Conservation (phyloP, 306 rosid genomes). For the Pachyrhizus erosus region DNA sequence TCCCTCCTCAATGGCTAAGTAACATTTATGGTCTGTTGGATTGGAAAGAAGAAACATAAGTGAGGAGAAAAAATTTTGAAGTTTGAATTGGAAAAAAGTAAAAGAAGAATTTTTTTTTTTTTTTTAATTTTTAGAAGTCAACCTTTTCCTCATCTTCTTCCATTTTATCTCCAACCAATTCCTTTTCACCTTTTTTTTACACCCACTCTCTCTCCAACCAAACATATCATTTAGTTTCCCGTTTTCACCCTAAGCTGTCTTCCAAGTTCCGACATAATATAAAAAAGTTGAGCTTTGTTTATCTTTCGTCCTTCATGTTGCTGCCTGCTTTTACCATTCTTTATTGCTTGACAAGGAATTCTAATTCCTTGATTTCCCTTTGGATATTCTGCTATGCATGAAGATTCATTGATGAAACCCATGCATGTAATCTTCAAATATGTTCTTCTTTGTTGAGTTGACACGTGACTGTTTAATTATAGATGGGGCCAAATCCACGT, state of each 20-base stretch:
- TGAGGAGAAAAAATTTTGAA: too few relatives aligned
- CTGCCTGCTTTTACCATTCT: background rate
- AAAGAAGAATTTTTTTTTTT: too few relatives aligned
- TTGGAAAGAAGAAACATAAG: too few relatives aligned
- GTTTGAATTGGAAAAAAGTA: too few relatives aligned
- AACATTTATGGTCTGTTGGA: too few relatives aligned
- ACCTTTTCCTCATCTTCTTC: too few relatives aligned
- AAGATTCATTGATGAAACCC: slow-evolving; percentile 23
- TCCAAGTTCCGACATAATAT: slow-evolving; percentile 3
- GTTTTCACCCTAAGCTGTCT: slow-evolving; percentile 19
- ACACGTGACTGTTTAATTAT: background rate
- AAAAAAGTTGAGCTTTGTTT: background rate
- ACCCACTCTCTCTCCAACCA: too few relatives aligned
- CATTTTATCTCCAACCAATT: too few relatives aligned
- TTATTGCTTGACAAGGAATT: background rate
- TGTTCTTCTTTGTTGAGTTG: background rate
- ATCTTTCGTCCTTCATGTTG: background rate
- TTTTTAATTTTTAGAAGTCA: too few relatives aligned
- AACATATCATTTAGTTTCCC: too few relatives aligned
- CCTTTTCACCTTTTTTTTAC: too few relatives aligned
- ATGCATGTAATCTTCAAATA: background rate
- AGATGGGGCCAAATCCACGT: background rate
- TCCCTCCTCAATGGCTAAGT: slow-evolving; percentile 2
- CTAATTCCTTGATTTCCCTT: background rate
- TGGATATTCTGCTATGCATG: slow-evolving; percentile 22